These are phyloP conservation scores for Verticillium nonalfalfae DNA, from an alignment of 2,329 filamentous ascomycete genomes.

Conservation along the genomic window DNA sequence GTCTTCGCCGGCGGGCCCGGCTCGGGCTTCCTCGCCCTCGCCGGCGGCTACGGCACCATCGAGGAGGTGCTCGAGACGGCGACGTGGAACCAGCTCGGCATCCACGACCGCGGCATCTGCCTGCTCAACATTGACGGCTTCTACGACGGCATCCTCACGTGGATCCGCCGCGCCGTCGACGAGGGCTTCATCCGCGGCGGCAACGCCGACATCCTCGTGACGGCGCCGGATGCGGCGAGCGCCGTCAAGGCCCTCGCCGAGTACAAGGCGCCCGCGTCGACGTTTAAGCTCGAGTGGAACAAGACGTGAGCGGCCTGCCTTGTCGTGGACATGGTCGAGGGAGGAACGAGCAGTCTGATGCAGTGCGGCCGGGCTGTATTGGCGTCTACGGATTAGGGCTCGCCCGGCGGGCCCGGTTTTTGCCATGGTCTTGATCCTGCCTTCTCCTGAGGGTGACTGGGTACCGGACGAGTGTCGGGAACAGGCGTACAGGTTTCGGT, in stretches of 20 bases:
- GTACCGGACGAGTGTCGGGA: too few species aligned
- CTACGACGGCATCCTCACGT: constrained; percentile 79
- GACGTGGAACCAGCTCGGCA: constrained; percentile 95
- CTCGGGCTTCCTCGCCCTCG: constrained; percentile 81
- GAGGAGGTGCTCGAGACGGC: constrained; percentile 91
- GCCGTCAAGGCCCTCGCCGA: constrained; percentile 64
- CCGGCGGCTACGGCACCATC: constrained; percentile 88
- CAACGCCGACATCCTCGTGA: constrained; percentile 72
- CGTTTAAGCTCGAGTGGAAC: constrained; percentile 79
- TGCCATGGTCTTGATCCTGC: too few species aligned
- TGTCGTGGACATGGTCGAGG: too few species aligned
- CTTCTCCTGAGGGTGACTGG: not conserved
- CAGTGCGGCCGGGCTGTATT: too few species aligned
- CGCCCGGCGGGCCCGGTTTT: too few species aligned
- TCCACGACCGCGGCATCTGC: constrained; percentile 74
- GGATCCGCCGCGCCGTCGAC: constrained; percentile 70
- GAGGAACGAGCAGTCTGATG: too few species aligned
- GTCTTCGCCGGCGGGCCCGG: constrained; percentile 77
- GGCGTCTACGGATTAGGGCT: too few species aligned
- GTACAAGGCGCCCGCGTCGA: constrained; percentile 69
- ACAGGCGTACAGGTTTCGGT: not conserved
- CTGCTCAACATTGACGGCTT: constrained; percentile 86
- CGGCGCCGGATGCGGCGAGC: constrained; percentile 65
- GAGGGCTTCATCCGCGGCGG: constrained; percentile 69
- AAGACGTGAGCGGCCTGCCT: constrained; percentile 20